phyloP scores from a whole-genome alignment of 2,329 filamentous ascomycete species.

The Cryphonectria nitschkei region DNA sequence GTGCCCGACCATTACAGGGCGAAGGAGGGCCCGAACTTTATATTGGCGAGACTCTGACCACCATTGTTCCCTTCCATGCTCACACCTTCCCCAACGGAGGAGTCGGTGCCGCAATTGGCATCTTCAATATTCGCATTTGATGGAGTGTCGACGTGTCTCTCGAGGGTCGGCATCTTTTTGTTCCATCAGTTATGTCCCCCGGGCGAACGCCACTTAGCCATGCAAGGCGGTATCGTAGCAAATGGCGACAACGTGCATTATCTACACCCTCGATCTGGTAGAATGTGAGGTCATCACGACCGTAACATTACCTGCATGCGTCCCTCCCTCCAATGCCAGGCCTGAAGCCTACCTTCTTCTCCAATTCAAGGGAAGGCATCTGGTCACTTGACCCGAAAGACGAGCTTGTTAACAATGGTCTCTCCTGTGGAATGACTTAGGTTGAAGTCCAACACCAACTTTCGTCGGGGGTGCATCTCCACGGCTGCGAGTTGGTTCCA shows the following conservation, averaged over 20 bases:
- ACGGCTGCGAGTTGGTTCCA: not conserved
- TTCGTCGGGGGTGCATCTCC: not conserved
- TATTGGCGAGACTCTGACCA: constrained; percentile 12
- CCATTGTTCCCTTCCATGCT: constrained; percentile 2
- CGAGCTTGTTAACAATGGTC: not conserved
- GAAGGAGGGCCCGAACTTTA: not conserved
- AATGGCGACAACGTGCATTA: not conserved
- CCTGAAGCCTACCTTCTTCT: not conserved
- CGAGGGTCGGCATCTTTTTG: not conserved
- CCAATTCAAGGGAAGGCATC: not conserved
- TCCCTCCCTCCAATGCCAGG: not conserved
- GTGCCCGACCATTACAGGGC: constrained; percentile 7
- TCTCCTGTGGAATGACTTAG: not conserved
- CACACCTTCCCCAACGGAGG: constrained; percentile 17
- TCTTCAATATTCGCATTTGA: not conserved
- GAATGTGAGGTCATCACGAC: not conserved
- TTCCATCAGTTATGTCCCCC: not conserved
- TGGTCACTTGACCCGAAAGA: constrained; percentile 17
- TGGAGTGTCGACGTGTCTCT: not conserved
- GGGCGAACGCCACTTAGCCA: not conserved
- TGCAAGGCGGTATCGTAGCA: not conserved
- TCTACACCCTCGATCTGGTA: not conserved
- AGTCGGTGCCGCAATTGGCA: constrained; percentile 2
- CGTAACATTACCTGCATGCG: not conserved
- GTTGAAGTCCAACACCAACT: constrained; percentile 5